Conservation (phyloP, 176 grass and related monocot species). For the Bothriochloa decipiens region DNA sequence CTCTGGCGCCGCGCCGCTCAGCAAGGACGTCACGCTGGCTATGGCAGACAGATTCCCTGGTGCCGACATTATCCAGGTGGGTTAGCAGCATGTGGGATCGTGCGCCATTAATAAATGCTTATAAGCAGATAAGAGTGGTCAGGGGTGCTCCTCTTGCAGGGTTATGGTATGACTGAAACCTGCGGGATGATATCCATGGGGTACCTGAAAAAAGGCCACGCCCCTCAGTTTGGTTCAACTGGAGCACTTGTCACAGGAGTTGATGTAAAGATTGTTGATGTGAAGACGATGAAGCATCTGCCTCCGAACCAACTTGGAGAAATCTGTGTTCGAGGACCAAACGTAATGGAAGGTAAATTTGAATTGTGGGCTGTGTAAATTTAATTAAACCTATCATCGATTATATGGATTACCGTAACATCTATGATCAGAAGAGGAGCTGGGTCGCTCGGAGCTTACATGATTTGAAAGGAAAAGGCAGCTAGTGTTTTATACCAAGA, state of each 20-base stretch:
- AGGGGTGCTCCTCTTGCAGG: conserved; percentile 37
- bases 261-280: conserved; percentile 72
- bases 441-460: background rate
- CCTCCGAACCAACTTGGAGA: conserved; percentile 83
- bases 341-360: conserved; percentile 87
- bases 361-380: background rate
- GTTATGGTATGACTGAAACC: conserved; percentile 98
- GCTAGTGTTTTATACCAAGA: no score
- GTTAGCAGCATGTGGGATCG: background rate
- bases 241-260: conserved; percentile 61
- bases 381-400: background rate
- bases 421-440: background rate
- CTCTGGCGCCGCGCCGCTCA: conserved; percentile 83
- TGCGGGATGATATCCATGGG: conserved; percentile 72
- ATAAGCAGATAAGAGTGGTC: no score
- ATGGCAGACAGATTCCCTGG: conserved; percentile 63
- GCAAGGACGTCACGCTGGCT: conserved; percentile 87
- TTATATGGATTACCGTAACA: no score
- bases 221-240: conserved; percentile 60
- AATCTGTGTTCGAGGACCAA: conserved; percentile 82
- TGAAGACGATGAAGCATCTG: conserved; percentile 62
- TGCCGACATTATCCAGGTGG: conserved; percentile 71
- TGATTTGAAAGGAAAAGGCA: no score
- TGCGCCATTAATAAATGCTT: background rate
- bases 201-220: conserved; percentile 36